Percentiles rank a stretch among this genome's conserved stretches.
Conservation (phyloP, 2,329 filamentous ascomycete species). For the Diaporthe citrichinensis region DNA sequence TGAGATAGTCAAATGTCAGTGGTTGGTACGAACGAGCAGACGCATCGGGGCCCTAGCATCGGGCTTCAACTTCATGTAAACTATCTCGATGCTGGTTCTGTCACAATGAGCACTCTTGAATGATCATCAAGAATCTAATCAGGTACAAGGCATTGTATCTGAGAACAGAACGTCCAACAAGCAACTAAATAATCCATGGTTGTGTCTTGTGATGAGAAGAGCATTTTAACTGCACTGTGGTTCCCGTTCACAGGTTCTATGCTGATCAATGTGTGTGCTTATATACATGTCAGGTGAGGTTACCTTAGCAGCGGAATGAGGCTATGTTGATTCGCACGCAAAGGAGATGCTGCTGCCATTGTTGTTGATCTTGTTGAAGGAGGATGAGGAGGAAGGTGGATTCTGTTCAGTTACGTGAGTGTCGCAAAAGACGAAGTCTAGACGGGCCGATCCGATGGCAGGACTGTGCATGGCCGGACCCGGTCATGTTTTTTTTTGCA, state of each 20-base stretch:
- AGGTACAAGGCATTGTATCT: not conserved
- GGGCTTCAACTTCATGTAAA: not conserved
- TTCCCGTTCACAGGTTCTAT: not conserved
- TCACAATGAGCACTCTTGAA: not conserved
- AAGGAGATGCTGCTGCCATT: not conserved
- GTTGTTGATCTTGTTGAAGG: not conserved
- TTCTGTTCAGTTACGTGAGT: not conserved
- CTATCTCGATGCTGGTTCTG: not conserved
- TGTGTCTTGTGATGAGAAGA: not conserved
- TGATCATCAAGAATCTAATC: not conserved
- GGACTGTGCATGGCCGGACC: not conserved
- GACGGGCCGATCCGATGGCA: constrained; percentile 22
- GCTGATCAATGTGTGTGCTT: not conserved
- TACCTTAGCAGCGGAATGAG: not conserved
- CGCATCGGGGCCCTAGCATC: not conserved
- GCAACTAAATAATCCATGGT: not conserved
- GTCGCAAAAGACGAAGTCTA: not conserved
- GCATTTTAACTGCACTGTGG: not conserved
- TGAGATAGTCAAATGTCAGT: not conserved
- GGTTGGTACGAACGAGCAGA: not conserved
- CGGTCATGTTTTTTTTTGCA: not conserved
- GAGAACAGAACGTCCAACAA: not conserved
- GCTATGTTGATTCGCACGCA: not conserved
- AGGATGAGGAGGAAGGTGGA: not conserved
- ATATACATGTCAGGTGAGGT: not conserved